Evolutionary conservation across 2,329 filamentous ascomycete genomes (phyloP).

Genomic region (Chlorencoelia australis): DNA sequence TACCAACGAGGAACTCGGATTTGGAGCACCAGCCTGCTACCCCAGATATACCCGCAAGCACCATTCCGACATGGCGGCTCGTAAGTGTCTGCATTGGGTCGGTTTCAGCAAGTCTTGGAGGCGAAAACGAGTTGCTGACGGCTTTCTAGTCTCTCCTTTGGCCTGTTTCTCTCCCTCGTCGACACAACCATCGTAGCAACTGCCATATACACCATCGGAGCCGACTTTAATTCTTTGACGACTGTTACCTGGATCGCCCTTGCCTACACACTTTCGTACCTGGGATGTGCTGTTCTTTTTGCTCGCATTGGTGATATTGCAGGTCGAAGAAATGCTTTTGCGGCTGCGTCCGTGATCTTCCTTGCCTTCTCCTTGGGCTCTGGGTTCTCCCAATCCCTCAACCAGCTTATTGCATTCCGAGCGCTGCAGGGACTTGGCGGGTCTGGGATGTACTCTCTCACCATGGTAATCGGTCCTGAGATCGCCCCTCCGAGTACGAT

Average conservation of each 20-base stretch:
- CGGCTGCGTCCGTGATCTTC: conserved; percentile 39
- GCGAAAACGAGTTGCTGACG: neutral
- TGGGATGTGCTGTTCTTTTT: conserved; percentile 43
- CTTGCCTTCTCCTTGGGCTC: conserved; percentile 47
- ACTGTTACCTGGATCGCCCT: conserved; percentile 45
- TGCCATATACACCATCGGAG: conserved; percentile 43
- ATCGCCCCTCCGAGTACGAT: conserved; percentile 33
- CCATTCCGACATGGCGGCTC: neutral
- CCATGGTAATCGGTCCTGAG: conserved; percentile 33
- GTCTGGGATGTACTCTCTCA: conserved; percentile 29
- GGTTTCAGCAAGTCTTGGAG: neutral
- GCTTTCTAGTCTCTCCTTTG: conserved; percentile 35
- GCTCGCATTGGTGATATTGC: conserved; percentile 34
- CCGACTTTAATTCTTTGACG: conserved; percentile 37
- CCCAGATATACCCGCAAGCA: neutral
- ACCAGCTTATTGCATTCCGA: conserved; percentile 30
- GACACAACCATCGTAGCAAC: conserved; percentile 52
- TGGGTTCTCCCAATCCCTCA: conserved; percentile 35
- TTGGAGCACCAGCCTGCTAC: no score
- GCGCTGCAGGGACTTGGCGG: conserved; percentile 27
- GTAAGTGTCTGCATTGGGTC: neutral
- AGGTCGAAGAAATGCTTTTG: conserved; percentile 7
- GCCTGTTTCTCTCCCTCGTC: conserved; percentile 49
- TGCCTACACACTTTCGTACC: conserved; percentile 35
- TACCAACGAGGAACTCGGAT: no score